phyloP scores from a whole-genome alignment of 176 grass and related monocot species.

The Carex kokanica region DNA sequence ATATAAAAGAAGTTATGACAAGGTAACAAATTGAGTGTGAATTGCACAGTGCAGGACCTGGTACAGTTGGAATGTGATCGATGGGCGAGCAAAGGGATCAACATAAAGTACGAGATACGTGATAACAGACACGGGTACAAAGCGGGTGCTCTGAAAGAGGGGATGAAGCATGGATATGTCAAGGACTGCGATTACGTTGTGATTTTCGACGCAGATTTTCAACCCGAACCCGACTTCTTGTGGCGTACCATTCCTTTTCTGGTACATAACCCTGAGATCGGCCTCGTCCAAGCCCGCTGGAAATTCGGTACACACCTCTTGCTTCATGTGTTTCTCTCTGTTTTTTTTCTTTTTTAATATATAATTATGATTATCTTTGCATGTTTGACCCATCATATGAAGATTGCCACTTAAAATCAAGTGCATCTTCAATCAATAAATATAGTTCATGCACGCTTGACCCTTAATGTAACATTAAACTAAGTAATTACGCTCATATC shows the following conservation, averaged over 20 bases:
- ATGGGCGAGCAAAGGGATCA: conserved; percentile 79
- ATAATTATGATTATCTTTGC: background rate
- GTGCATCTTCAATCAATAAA: background rate
- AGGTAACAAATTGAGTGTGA: background rate
- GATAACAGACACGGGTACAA: conserved; percentile 80
- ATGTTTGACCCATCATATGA: background rate
- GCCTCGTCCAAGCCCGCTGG: conserved; percentile 84
- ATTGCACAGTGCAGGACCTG: conserved; percentile 50
- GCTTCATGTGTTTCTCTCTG: background rate
- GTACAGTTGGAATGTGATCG: conserved; percentile 49
- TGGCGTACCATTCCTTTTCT: conserved; percentile 70
- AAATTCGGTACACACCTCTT: conserved; percentile 40
- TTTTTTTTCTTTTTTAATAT: background rate
- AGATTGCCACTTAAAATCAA: conserved; percentile 2
- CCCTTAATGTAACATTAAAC: background rate
- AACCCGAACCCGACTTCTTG: conserved; percentile 75
- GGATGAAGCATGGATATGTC: conserved; percentile 80
- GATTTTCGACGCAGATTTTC: conserved; percentile 97
- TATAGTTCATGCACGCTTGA: background rate
- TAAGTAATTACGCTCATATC: background rate
- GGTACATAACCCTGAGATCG: conserved; percentile 65
- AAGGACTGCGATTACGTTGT: conserved; percentile 58
- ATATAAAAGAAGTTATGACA: background rate
- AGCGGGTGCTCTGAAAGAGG: conserved; percentile 80
- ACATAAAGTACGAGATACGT: conserved; percentile 77